Evolutionary conservation across 1,139 yeast species (phyloP), one percentile per base, ranked within the genome.

Genomic region (Nakaseomyces kungkrabaensis): DNA sequence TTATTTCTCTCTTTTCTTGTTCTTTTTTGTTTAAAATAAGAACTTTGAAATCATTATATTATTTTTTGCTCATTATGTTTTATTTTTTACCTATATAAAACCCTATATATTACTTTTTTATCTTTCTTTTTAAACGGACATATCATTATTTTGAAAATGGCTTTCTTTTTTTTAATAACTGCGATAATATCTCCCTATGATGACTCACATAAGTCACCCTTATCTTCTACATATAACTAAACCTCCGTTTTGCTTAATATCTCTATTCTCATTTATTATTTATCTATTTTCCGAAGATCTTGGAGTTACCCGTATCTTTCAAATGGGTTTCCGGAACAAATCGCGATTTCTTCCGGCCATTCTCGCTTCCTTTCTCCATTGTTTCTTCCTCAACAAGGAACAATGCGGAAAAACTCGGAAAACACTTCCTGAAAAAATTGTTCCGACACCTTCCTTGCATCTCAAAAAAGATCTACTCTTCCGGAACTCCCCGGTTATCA

Each of bases 341-440:
- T 41, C 44, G 44, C 44, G 33, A 41, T 27, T 29, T 17, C 26
- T 41, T 41, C 44, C 44, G 44, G n/a, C 8, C 42, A 2, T 11
- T n/a, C n/a, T 11, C 36, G 25, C 40, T 25, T 5, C 36, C 36
- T n/a, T n/a, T 11, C 36, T 25, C 40, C 40, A 37, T 22, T 37
- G 26, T 37, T 22, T 25, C 11, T 37, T 25, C 31, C 6, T 29
- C 9, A 7, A 29, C 31, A 29, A 7, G 9, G 31, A 7, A 9
- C 22, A 29, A 29, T 7, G 9, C 42, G 42, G 42, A 38, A 38
- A 24, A 38, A 38, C 7, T 38, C 29, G 42, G 25, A 34, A 29
- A 29, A 17, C 22, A 17, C 22, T 37, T 17, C n/a, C 13, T 37
- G 9, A 6, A 5, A 5, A 31, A 25, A 11, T 26, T 25, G 7